These are phyloP conservation scores for Fusarium begoniae DNA, from an alignment of 2,329 filamentous ascomycete genomes.

Conservation along the genomic window DNA sequence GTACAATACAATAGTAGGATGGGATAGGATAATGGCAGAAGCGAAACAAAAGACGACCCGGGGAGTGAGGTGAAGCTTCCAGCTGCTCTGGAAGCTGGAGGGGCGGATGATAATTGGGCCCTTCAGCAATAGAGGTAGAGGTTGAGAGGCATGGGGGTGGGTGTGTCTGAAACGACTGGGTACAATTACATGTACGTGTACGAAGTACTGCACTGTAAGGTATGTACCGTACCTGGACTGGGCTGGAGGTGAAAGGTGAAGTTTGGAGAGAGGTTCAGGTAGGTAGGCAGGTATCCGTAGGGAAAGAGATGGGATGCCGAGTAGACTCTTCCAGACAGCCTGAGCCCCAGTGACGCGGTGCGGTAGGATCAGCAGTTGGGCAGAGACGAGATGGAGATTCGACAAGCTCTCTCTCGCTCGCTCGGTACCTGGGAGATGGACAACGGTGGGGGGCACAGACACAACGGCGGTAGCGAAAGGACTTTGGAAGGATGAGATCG, in stretches of 20 bases:
- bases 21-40: conserved; percentile 37
- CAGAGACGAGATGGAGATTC: conserved; percentile 43
- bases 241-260: conserved; percentile 20
- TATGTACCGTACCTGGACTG: conserved; percentile 8
- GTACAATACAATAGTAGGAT: conserved; percentile 18
- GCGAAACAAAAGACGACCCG: conserved; percentile 41
- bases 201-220: conserved; percentile 37
- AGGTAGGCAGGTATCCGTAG: conserved; percentile 15
- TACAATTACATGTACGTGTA: conserved; percentile 43
- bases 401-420: conserved; percentile 36
- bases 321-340: conserved; percentile 32
- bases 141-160: conserved; percentile 46
- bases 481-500: conserved; percentile 25
- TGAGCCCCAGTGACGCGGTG: conserved; percentile 40
- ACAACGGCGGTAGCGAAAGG: conserved; percentile 34
- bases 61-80: conserved; percentile 44
- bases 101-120: conserved; percentile 45
- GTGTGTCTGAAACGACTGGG: conserved; percentile 44
- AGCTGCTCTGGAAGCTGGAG: conserved; percentile 42
- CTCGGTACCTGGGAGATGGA: conserved; percentile 36
- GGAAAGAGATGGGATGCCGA: conserved; percentile 28
- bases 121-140: conserved; percentile 43
- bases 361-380: conserved; percentile 46
- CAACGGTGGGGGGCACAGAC: conserved; percentile 42
- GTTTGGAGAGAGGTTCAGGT: conserved; percentile 32